Evolutionary conservation across 805 yeast genomes (phyloP), one percentile per base, ranked within the genome.

Genomic region (Sugiyamaella chiloensis): DNA sequence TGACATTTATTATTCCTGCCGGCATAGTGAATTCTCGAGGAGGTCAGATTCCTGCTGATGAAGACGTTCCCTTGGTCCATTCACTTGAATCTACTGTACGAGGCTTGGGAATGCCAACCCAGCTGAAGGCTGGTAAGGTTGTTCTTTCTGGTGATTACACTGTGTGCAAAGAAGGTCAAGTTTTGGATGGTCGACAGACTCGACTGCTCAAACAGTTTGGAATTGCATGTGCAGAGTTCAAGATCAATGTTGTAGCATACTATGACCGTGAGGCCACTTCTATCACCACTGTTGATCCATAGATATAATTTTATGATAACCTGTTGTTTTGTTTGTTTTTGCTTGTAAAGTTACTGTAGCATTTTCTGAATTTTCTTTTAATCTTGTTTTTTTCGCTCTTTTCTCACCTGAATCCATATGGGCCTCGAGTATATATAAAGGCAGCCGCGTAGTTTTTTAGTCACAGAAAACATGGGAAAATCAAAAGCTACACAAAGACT

Each of bases 1-100:
- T 91, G 51, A 80, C 85, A 43, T 90, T 93, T 69, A 76, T 80
- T 4, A 76, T 93, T 48, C 98, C 99, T 24, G 88, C 75, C 51
- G 99, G 99, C 41, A 76, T 88, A 45, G 83, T 93, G 6, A 90
- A 88, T 67, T 87, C 98, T 17, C 83, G 96, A 65, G 99, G 96
- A 60, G 99, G 99, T 19, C 95, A 87, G 69, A 72, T 90, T 44
- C 76, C 96, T 24, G 69, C 65, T 20, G 97, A 89, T 63, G 98
- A 93, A 55, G 99, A 93, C 67, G 89, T 93, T 17, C 96, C 97
- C 58, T 83, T 93, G 86, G 84, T 95, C 9, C 99, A 93, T 65
- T 88, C 98, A 4, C 76, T 95, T 70, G 99, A 93, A 69, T 87
- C 89, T 60, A 87, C 96, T 34, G 68, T 93, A 62, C 85, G 99